Conservation (phyloP, 768 basidiomycete genomes). For the Sporobolomyces phaffii region DNA sequence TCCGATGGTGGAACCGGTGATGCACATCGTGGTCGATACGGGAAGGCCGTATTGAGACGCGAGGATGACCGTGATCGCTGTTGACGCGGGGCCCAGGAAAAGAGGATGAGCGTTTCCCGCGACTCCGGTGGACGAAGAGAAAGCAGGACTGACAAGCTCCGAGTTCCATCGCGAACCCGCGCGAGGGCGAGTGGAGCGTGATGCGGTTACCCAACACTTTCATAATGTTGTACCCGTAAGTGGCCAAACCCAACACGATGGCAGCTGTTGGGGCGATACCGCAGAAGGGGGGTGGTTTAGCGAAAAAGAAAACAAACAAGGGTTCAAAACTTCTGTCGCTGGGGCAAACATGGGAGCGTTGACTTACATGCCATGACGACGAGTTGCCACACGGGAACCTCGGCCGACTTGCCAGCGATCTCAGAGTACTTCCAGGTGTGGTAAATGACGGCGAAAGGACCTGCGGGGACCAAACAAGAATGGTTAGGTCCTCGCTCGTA, state of each 20-base stretch:
- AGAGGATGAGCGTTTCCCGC: too few relatives aligned
- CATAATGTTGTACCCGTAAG: constrained; percentile 49
- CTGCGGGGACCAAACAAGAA: not conserved
- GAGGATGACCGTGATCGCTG: constrained; percentile 50
- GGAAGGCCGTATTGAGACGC: constrained; percentile 48
- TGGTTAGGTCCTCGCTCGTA: too few relatives aligned
- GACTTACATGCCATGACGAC: constrained; percentile 46
- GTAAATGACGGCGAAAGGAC: constrained; percentile 48
- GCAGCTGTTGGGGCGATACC: too few relatives aligned
- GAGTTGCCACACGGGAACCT: constrained; percentile 49
- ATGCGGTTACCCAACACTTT: constrained; percentile 45
- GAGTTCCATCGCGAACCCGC: constrained; percentile 52
- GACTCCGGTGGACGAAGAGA: not conserved
- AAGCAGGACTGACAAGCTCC: constrained; percentile 41
- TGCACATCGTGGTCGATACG: constrained; percentile 49
- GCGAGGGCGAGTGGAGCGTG: constrained; percentile 49
- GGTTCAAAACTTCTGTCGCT: too few relatives aligned
- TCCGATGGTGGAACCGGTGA: constrained; percentile 46
- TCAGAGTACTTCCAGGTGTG: constrained; percentile 46
- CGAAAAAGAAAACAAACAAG: too few relatives aligned
- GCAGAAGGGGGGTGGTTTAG: too few relatives aligned
- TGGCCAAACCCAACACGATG: constrained; percentile 45
- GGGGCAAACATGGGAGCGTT: too few relatives aligned
- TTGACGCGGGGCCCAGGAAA: too few relatives aligned
- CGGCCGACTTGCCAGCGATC: constrained; percentile 42